Base-by-base conservation (phyloP, 2,329 filamentous ascomycete genomes). In the Pseudogymnoascus sp. region DNA sequence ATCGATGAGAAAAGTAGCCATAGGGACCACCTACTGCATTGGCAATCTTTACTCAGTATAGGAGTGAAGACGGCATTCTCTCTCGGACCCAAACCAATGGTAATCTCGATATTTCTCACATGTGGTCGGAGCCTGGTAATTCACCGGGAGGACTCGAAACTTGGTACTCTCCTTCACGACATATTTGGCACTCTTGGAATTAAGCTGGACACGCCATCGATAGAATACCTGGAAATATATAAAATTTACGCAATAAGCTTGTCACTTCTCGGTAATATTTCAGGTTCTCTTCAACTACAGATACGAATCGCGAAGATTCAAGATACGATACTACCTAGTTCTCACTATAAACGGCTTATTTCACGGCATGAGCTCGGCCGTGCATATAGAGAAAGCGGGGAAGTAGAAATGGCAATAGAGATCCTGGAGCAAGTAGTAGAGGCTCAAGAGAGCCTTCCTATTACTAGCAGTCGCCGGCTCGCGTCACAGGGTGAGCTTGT, bases 171-270 rank as follows among this genome's bases (percentile, higher is more conserved):
- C 1, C 21, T 67, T 53, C 13, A 62, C 59, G 63, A 65, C 35
- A 64, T 65, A 16, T 68, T 68, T 26, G 4, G 26, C 14, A 61
- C 64, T 38, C 61, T 68, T 63, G 29, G 14, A 63, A 16, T 64
- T 29, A 44, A 38, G 11, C 33, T 44, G 21, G 11, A 59, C 1
- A 8, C 65, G 35, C 59, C 29, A 65, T 64, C 66, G 24, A n/a
- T 66, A 63, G 65, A 66, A 7, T 66, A 62, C 13, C 29, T 68
- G 31, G 42, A 35, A 61, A 35, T 68, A 33, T 68, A 68, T 65
- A 26, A 62, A 29, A 59, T 67, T 29, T 56, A 66, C 56, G 65
- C 61, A 38, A 59, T 33, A n/a, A 66, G 38, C 53, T 62, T 68
- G 11, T 1, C 37, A 61, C 19, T 19, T 31, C 16, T 64, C 1